Evolutionary conservation across 108 stramenopile species (phyloP).

Genomic region (Skeletonema grethae): DNA sequence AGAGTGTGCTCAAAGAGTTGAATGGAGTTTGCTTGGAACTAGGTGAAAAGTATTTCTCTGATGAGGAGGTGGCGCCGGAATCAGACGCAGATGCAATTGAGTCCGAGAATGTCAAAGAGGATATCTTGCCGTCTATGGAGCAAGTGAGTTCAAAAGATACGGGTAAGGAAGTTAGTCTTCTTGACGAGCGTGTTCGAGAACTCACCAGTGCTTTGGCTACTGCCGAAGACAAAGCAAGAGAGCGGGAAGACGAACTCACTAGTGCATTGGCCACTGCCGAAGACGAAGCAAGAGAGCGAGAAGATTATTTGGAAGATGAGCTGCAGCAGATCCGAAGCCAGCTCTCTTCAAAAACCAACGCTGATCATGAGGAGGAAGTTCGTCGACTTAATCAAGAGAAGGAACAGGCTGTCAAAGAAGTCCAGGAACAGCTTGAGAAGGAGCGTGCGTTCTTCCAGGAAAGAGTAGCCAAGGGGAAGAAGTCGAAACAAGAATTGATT

Average conservation of each 20-base stretch:
- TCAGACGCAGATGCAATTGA: not conserved
- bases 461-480: not conserved
- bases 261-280: slow-evolving; percentile 1
- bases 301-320: slow-evolving; percentile 6
- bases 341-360: not conserved
- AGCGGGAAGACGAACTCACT: slow-evolving; percentile 7
- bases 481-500: slow-evolving; percentile 3
- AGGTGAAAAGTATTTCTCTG: slow-evolving; percentile 8
- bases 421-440: not conserved
- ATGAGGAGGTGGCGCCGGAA: not conserved
- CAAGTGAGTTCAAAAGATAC: not conserved
- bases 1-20: slow-evolving; percentile 38
- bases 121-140: not conserved
- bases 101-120: not conserved
- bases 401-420: not conserved
- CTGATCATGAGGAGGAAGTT: not conserved
- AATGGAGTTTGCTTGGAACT: slow-evolving; percentile 29
- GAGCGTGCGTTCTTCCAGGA: slow-evolving; percentile 1
- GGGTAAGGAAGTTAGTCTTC: not conserved
- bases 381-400: slow-evolving; percentile 2
- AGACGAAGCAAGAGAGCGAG: slow-evolving; percentile 5
- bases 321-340: slow-evolving; percentile 6
- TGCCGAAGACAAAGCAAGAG: slow-evolving; percentile 3
- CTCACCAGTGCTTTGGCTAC: slow-evolving; percentile 1
- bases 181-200: not conserved